Base-by-base conservation (phyloP, 805 yeast genomes). In the Candida lessepsii region DNA sequence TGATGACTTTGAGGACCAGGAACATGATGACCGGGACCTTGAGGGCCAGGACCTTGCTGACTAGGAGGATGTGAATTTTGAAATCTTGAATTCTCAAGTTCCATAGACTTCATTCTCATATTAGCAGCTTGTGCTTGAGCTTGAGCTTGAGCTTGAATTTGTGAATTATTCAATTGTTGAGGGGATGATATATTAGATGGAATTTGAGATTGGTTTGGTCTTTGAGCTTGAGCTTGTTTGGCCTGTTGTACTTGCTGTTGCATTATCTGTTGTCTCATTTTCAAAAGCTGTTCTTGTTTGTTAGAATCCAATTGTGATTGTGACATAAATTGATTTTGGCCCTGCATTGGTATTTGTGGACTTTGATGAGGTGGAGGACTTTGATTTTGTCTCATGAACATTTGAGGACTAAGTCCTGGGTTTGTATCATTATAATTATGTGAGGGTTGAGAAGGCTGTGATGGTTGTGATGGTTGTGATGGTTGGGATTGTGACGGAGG, bases 231-330 rank as follows among this genome's bases (percentile, higher is more conserved):
- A 7, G 44, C 48, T 13, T 43, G 41, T 16, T 40, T 51, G 26
- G 44, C 43, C 38, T 45, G 46, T 7, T 46, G 48, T 19, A 34
- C 50, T 15, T 50, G 53, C n/a, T 52, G 70, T 36, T 59, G 71
- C 67, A 54, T 60, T 32, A 59, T 60, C 47, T 58, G 71, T 55
- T 56, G 66, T 42, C 65, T 60, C 74, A 57, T 63, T 46, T 57
- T 57, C 51, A 50, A 48, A 39, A 63, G 54, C 49, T 60, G 67
- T 28, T 62, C 67, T 44, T 60, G 65, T 45, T 58, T 63, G 44
- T 36, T 42, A 15, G 35, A 28, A 9, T 40, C 44, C 25, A 42
- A 30, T 21, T 48, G 56, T 39, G 55, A 60, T 25, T 42, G 51
- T n/a, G 17, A 15, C 23, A 10, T 19, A 20, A 13, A 14, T 17